Evolutionary conservation across 495 filamentous ascomycete genomes (phyloP), one percentile per base, ranked within the genome.

Genomic region (Hypoxylon lienhwacheense): DNA sequence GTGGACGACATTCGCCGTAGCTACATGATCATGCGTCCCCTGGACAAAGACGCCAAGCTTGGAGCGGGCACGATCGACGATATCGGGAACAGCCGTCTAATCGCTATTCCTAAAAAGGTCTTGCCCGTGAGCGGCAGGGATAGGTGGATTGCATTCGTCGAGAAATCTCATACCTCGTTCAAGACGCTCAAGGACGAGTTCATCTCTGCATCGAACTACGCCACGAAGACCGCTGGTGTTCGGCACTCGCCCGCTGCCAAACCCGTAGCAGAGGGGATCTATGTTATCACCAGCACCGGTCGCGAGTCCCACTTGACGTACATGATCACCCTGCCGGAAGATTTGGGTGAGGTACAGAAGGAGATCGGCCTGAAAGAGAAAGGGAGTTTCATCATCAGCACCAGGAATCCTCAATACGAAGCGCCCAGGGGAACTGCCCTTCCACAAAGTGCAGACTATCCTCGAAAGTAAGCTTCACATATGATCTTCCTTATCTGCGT

Each of bases 61-160:
- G 67, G 73, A 8, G 66, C 72, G 32, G 76, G 85, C 31, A 83
- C 84, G 0, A 75, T 95, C 40, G 70, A 80, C 44, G 86, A 88
- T 54, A 75, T 72, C 4, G 77, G 80, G 5, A 84, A 83, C 52
- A 86, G 81, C 55, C 82, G 92, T 15, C 70, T 97, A 11, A 70
- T 92, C 58, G 83, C 82, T 1, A 70, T 97, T 7, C 92, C 91
- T 5, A 97, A 96, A 71, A 97, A 96, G 67, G 82, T 84, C 26
- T 78, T 92, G 12, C 92, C 91, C 0, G 79, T 73, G n/a, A 86
- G 77, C 14, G 79, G 80, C 12, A 76, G 71, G 17, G 90, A 96
- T 54, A 72, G 82, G 26, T 95, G 91, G 68, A 84, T 92, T 74
- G 79, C 79, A 8, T 93, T 95, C 66, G 89, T 96, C 2, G 91